Percentiles rank a stretch among this genome's conserved stretches.
Conservation (phyloP, 164 flowering plant species). For the Liriodendron chinense region DNA sequence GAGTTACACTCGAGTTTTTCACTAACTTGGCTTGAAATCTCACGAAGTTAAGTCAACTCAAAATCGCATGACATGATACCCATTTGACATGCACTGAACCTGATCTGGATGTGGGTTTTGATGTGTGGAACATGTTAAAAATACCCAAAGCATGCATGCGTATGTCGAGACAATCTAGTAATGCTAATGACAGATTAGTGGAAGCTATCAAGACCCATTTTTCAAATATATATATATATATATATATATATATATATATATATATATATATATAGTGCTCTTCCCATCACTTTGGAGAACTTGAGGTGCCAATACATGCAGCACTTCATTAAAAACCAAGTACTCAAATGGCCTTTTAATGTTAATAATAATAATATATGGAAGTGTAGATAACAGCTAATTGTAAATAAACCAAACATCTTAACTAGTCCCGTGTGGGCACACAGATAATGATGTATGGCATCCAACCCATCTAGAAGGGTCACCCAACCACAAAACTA, state of each 20-base stretch:
- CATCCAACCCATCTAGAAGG: no score
- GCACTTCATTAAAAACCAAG: neutral
- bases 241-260: neutral
- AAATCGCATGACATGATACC: neutral
- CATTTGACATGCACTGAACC: neutral
- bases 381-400: no score
- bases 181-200: neutral
- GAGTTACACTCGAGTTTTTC: no score
- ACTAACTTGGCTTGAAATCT: no score
- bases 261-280: neutral
- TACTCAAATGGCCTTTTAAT: no score
- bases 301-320: neutral
- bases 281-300: slow-evolving; percentile 1
- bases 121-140: neutral
- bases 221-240: neutral
- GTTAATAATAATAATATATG: no score
- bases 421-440: no score
- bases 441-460: no score
- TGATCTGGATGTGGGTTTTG: no score
- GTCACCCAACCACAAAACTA: no score
- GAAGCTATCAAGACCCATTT: neutral
- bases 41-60: no score
- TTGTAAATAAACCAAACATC: no score
- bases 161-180: neutral
- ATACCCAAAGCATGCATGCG: neutral